phyloP scores from a whole-genome alignment of 2,329 filamentous ascomycete genomes.

The Fusarium sp. region DNA sequence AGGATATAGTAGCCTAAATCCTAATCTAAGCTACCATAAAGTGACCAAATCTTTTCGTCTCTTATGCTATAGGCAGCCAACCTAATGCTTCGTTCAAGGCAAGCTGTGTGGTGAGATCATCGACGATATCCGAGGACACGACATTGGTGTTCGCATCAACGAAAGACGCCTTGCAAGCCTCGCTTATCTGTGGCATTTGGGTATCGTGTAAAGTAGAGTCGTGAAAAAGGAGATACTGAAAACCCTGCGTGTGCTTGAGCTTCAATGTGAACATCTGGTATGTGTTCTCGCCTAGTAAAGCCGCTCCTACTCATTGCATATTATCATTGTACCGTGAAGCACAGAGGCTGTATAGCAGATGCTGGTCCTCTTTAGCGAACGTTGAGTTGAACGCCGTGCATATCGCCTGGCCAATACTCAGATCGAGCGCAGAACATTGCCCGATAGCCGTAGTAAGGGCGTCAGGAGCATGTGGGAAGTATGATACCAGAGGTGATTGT shows the following conservation, averaged over 20 bases:
- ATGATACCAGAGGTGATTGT: too few species aligned
- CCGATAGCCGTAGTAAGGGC: neutral
- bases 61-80: too few species aligned
- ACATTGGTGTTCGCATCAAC: neutral
- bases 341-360: too few species aligned
- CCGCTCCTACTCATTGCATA: neutral
- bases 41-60: too few species aligned
- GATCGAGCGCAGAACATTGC: neutral
- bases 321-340: neutral
- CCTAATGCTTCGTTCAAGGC: neutral
- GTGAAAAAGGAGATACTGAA: neutral
- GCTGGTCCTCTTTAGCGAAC: neutral
- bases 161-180: neutral
- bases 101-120: neutral
- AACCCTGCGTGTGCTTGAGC: neutral
- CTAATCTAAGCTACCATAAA: too few species aligned
- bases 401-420: neutral
- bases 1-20: too few species aligned
- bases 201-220: neutral
- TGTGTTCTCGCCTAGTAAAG: neutral
- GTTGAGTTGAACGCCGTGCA: neutral
- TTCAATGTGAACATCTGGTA: too few species aligned
- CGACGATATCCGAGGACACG: neutral
- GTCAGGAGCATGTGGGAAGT: too few species aligned
- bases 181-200: neutral